Evolutionary conservation across 225 moss, liverwort and hornwort genomes (phyloP).

Genomic region (Takakia lepidozioides): DNA sequence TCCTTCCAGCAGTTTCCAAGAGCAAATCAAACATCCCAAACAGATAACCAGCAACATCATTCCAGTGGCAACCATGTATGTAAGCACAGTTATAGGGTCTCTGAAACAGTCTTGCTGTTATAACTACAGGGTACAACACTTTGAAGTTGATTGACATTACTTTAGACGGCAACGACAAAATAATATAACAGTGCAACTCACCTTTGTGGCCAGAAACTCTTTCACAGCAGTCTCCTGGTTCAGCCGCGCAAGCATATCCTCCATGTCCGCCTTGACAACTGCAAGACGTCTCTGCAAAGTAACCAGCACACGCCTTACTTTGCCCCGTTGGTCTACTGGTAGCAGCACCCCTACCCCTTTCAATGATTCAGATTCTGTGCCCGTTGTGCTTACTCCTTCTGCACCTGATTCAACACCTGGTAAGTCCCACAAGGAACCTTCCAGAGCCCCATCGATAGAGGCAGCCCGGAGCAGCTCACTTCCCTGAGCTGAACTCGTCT

Average conservation of each 20-base stretch:
- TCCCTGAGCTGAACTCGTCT: constrained; percentile 51
- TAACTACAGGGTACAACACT: no score
- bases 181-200: no score
- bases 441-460: constrained; percentile 30
- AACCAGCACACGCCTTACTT: constrained; percentile 65
- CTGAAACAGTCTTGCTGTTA: no score
- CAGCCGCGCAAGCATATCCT: constrained; percentile 79
- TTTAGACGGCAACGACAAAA: no score
- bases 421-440: constrained; percentile 26
- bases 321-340: constrained; percentile 73
- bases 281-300: constrained; percentile 70
- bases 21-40: no score
- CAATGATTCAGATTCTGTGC: constrained; percentile 56
- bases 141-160: no score
- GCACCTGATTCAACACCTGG: constrained; percentile 25
- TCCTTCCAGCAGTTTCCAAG: no score
- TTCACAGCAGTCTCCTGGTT: constrained; percentile 97
- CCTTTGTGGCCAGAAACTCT: constrained; percentile 91
- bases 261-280: constrained; percentile 85
- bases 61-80: no score
- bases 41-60: no score
- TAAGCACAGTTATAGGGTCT: no score
- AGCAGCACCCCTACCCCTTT: constrained; percentile 70
- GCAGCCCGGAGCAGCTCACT: constrained; percentile 47
- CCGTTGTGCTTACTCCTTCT: constrained; percentile 22